Evolutionary conservation across 2,329 filamentous ascomycete species (phyloP).

Genomic region (Laburnicola sp.): DNA sequence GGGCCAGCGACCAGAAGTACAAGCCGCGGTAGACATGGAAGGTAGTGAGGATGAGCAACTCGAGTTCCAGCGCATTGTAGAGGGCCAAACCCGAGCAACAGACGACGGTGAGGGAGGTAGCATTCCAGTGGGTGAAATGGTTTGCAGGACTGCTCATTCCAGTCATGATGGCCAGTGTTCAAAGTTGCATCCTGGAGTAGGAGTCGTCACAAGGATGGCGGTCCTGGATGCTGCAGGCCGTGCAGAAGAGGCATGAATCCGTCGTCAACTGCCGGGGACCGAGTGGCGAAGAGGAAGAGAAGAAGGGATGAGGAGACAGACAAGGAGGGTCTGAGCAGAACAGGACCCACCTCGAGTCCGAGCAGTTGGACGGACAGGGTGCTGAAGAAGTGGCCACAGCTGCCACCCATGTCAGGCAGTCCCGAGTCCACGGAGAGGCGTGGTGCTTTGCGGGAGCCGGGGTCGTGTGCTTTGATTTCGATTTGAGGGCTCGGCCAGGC

Average conservation of each 20-base stretch:
- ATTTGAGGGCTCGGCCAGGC: constrained; percentile 1
- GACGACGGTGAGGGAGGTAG: constrained; percentile 46
- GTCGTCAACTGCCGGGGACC: not conserved
- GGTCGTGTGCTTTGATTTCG: constrained; percentile 2
- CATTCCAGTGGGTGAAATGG: constrained; percentile 17
- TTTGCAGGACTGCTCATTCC: constrained; percentile 20
- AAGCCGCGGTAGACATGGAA: constrained; percentile 53
- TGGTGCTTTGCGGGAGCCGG: constrained; percentile 10
- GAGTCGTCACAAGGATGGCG: constrained; percentile 1
- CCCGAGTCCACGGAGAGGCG: constrained; percentile 16
- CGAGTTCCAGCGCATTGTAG: constrained; percentile 51
- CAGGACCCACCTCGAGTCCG: constrained; percentile 10
- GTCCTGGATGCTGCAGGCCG: not conserved
- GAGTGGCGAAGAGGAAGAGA: not conserved
- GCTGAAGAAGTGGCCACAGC: constrained; percentile 6
- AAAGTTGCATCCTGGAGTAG: constrained; percentile 4
- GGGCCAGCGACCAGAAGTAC: constrained; percentile 56
- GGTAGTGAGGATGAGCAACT: constrained; percentile 52
- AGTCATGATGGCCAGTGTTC: constrained; percentile 7
- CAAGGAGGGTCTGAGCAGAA: not conserved
- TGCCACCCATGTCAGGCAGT: constrained; percentile 14
- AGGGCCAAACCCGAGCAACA: constrained; percentile 25
- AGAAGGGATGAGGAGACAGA: not conserved
- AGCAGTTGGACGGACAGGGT: constrained; percentile 9
- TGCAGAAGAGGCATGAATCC: not conserved